Evolutionary conservation across 257 asterid species (phyloP).

Genomic region (Solanum sejunctum): DNA sequence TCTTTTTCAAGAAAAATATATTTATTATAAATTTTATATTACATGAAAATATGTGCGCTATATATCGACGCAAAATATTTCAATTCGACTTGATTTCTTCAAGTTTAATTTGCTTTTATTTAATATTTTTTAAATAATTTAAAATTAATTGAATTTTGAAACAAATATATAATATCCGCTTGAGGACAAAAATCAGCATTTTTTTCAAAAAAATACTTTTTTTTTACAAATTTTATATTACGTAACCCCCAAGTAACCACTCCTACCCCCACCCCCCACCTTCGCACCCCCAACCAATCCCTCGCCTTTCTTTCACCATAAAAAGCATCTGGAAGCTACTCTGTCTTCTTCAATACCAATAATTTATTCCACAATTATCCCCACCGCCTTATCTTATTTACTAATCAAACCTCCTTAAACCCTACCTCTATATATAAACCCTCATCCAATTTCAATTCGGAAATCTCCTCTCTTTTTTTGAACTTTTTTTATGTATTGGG

Average conservation of each 20-base stretch:
- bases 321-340: background rate
- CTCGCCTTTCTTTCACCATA: background rate
- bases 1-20: too few species aligned
- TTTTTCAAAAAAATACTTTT: too few species aligned
- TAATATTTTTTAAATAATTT: too few species aligned
- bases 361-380: background rate
- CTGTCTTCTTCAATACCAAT: background rate
- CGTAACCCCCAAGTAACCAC: slow-evolving; percentile 21
- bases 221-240: background rate
- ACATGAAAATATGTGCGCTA: too few species aligned
- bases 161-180: too few species aligned
- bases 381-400: slow-evolving; percentile 3
- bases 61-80: too few species aligned
- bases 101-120: too few species aligned
- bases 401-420: slow-evolving; percentile 4
- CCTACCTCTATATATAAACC: background rate
- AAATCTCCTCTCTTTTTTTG: background rate
- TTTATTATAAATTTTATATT: too few species aligned
- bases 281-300: background rate
- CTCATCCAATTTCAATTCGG: background rate
- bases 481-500: background rate
- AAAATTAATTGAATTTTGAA: too few species aligned
- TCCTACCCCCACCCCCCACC: background rate
- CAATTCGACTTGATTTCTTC: too few species aligned
- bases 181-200: background rate